A percentile compares a stretch with the other conserved stretches of the same genome.
phyloP scores from a whole-genome alignment of 441 rosid genomes.

The Flueggea neowawraea region DNA sequence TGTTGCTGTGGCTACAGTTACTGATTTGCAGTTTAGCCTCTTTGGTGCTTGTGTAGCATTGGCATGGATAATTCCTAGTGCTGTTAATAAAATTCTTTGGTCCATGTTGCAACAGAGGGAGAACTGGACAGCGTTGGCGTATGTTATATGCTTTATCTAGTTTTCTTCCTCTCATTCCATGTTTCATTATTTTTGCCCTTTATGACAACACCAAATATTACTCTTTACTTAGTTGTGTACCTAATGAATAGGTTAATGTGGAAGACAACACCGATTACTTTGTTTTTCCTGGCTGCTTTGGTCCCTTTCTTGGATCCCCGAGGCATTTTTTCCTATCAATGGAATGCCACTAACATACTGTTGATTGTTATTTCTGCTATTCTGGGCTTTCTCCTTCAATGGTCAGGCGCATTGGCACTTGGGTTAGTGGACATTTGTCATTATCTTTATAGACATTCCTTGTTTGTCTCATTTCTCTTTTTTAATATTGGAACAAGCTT shows the following conservation, averaged over 20 bases:
- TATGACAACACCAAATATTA: not conserved
- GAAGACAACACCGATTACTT: conserved; percentile 91
- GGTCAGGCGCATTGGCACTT: conserved; percentile 93
- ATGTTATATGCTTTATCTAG: conserved; percentile 22
- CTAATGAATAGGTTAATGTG: conserved; percentile 74
- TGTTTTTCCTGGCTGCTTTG: conserved; percentile 64
- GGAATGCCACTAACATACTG: conserved; percentile 54
- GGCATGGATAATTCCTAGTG: conserved; percentile 94
- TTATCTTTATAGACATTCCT: not conserved
- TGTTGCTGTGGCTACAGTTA: conserved; percentile 88
- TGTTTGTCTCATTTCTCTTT: no score
- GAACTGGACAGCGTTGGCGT: conserved; percentile 92
- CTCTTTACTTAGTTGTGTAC: conserved; percentile 6
- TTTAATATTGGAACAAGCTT: no score
- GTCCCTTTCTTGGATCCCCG: conserved; percentile 89
- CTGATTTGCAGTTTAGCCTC: conserved; percentile 78
- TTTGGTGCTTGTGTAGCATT: conserved; percentile 86
- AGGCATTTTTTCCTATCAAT: conserved; percentile 63
- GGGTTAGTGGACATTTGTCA: conserved; percentile 47
- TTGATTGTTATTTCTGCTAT: conserved; percentile 69
- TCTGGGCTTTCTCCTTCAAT: conserved; percentile 93
- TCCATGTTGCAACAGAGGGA: conserved; percentile 84
- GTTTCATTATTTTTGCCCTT: not conserved
- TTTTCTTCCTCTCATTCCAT: not conserved
- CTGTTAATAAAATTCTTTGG: conserved; percentile 89